Evolutionary conservation across 2,329 filamentous ascomycete genomes (phyloP).

Genomic region (Epichloe gansuensis): DNA sequence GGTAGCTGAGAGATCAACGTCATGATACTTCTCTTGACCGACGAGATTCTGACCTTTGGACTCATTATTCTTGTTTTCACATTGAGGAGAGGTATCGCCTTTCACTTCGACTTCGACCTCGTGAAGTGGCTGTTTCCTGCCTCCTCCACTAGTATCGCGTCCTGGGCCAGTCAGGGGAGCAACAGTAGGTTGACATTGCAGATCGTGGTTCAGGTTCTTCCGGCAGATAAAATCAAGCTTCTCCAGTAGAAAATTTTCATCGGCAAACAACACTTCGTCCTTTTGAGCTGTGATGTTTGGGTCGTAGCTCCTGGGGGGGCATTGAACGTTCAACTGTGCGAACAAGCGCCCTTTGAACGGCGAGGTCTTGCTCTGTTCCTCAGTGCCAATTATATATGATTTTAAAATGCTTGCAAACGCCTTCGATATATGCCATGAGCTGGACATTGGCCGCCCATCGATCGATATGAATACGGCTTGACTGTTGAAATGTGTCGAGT

Average conservation of each 20-base stretch:
- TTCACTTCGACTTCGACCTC: background rate
- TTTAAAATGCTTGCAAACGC: slow-evolving; percentile 43
- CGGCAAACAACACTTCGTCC: slow-evolving; percentile 55
- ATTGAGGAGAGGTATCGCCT: background rate
- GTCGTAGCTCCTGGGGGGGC: slow-evolving; percentile 52
- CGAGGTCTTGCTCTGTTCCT: background rate
- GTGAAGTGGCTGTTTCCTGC: background rate
- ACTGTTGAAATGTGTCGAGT: slow-evolving; percentile 12
- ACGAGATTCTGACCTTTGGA: background rate
- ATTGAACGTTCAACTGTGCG: slow-evolving; percentile 49
- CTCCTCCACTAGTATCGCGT: background rate
- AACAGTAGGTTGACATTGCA: background rate
- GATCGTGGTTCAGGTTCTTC: slow-evolving; percentile 21
- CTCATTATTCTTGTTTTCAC: background rate
- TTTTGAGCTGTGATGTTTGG: slow-evolving; percentile 60
- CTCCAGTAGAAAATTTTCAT: slow-evolving; percentile 34
- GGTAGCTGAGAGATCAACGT: background rate
- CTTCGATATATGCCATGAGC: slow-evolving; percentile 32
- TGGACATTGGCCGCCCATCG: slow-evolving; percentile 51
- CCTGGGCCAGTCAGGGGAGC: background rate
- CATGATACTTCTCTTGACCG: background rate
- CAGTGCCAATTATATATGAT: slow-evolving; percentile 17
- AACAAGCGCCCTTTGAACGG: slow-evolving; percentile 39
- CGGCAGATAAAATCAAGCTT: slow-evolving; percentile 33
- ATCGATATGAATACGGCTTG: slow-evolving; percentile 47